Base-by-base conservation (phyloP, 1,139 yeast genomes). In the Debaryomyces sp. region DNA sequence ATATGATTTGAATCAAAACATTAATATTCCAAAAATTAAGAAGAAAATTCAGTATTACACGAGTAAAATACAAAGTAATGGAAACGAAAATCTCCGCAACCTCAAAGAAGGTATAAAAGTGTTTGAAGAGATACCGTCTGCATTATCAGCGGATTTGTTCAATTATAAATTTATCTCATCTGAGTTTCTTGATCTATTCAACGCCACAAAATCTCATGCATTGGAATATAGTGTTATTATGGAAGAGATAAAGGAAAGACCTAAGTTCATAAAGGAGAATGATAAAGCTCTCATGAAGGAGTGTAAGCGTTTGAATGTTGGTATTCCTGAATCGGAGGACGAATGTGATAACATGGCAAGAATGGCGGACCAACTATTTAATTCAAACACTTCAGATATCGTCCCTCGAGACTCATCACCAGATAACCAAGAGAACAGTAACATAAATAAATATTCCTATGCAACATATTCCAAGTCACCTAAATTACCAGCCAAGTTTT, bases 1-100 rank as follows among this genome's bases (percentile, higher is more conserved):
- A 2, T 33, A 43, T 42, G 61, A 66, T 50, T 50, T 68, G 46
- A 68, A 67, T 51, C 39, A 45, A 12, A 42, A 51, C 13, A 36
- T 64, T 3, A 46, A 53, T 32, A 36, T 52, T 24, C 34, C 41
- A 8, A 36, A 41, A 15, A 38, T 53, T 7, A 43, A 46, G 5
- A 32, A 22, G 26, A 57, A 52, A 43, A 29, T 54, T 3, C 13
- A 48, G 1, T 52, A 46, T 36, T 58, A 53, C 44, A 22, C 40
- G 10, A 13, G 32, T 15, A 43, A 29, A 13, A 18, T 45, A 10
- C 44, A 44, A 3, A 21, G 40, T n/a, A 38, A 26, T 22, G 45
- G 39, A 3, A 46, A 43, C 13, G 43, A 29, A 12, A 36, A 39
- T 13, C 13, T 48, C 18, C 35, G 33, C 8, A 39, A 47, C 9